Percentiles rank a stretch among this genome's conserved stretches.
Evolutionary conservation across 371 early-diverging fungal species (phyloP).

Genomic region (Mucor mucedo): DNA sequence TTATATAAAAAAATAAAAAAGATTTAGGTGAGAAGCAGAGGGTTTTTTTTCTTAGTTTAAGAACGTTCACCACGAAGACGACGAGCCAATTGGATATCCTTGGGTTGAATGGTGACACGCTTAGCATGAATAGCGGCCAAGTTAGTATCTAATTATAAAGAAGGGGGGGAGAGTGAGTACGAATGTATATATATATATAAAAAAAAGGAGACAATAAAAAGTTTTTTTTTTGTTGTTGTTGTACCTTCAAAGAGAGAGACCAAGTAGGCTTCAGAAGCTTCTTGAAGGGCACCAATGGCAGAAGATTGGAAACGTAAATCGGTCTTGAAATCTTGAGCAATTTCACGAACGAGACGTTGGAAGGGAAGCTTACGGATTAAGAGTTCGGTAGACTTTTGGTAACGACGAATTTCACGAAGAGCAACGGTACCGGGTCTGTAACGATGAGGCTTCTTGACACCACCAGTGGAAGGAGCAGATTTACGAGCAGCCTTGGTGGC

Average conservation of each 20-base stretch:
- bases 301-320: constrained; percentile 97
- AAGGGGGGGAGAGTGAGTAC: neutral
- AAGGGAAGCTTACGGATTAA: constrained; percentile 85
- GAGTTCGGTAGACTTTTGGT: constrained; percentile 70
- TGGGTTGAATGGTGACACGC: constrained; percentile 95
- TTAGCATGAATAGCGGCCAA: constrained; percentile 94
- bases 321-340: constrained; percentile 95
- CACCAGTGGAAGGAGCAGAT: constrained; percentile 72
- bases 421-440: constrained; percentile 90
- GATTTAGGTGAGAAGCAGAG: neutral
- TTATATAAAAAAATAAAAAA: neutral
- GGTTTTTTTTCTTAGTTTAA: constrained; percentile 24
- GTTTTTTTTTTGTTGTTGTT: neutral
- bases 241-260: constrained; percentile 86
- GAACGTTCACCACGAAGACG: constrained; percentile 69
- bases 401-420: constrained; percentile 96
- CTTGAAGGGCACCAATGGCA: constrained; percentile 96
- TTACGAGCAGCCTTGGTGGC: constrained; percentile 91
- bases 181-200: too few relatives aligned
- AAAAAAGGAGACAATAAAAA: neutral
- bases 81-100: constrained; percentile 91
- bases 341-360: constrained; percentile 95
- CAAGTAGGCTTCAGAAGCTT: constrained; percentile 91
- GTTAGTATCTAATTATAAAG: constrained; percentile 71
- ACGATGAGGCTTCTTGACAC: constrained; percentile 82